phyloP scores from a whole-genome alignment of 2,329 filamentous ascomycete species.

The Pestalotiopsis sp. region DNA sequence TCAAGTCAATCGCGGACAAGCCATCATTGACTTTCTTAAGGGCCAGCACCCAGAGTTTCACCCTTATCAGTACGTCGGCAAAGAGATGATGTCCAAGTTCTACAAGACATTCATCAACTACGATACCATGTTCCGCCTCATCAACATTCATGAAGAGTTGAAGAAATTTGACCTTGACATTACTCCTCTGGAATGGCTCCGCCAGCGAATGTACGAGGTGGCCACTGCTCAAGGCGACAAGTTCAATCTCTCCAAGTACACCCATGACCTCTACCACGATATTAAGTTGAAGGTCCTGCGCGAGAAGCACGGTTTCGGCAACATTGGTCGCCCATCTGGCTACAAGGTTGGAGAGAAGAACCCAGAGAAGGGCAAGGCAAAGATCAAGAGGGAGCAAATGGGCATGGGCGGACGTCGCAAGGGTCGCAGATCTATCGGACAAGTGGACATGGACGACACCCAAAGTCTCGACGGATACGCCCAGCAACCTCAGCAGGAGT shows the following conservation, averaged over 20 bases:
- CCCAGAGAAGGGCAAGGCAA: constrained; percentile 28
- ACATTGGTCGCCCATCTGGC: constrained; percentile 55
- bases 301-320: constrained; percentile 54
- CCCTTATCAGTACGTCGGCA: constrained; percentile 56
- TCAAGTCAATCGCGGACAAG: constrained; percentile 55
- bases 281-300: constrained; percentile 49
- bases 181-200: constrained; percentile 55
- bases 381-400: constrained; percentile 25
- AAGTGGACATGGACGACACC: constrained; percentile 29
- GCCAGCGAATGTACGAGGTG: constrained; percentile 56
- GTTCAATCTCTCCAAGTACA: constrained; percentile 52
- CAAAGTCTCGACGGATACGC: constrained; percentile 15
- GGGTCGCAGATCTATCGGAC: constrained; percentile 28
- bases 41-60: constrained; percentile 45
- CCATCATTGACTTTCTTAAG: constrained; percentile 52
- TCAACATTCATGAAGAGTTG: constrained; percentile 53
- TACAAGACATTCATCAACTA: constrained; percentile 46
- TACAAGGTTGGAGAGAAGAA: constrained; percentile 40
- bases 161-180: constrained; percentile 54
- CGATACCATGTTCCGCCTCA: constrained; percentile 57
- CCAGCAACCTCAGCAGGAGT: constrained; percentile 19
- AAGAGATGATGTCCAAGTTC: constrained; percentile 46
- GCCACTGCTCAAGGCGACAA: constrained; percentile 40
- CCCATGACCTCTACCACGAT: constrained; percentile 58
- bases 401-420: constrained; percentile 22